These are phyloP conservation scores for Rhodotorula sp. DNA, from an alignment of 1,284 basidiomycete species.

Conservation along the genomic window DNA sequence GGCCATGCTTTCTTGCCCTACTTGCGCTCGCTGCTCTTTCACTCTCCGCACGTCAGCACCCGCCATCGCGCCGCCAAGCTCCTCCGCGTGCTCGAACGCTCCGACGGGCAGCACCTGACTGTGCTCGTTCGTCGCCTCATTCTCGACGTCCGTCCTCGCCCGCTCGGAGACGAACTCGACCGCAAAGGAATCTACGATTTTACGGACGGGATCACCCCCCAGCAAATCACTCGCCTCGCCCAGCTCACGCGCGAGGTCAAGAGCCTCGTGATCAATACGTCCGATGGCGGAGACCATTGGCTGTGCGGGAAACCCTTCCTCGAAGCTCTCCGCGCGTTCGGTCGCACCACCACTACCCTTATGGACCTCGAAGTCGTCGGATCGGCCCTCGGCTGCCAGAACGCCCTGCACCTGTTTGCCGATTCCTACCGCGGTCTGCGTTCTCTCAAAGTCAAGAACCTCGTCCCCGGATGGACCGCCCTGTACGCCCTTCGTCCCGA, in stretches of 20 bases:
- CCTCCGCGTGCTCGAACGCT: background rate
- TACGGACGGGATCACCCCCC: background rate
- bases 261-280: background rate
- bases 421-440: background rate
- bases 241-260: background rate
- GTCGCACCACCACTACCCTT: background rate
- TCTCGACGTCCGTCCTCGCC: slow-evolving; percentile 1
- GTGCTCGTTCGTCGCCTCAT: background rate
- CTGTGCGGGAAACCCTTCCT: background rate
- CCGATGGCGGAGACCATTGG: background rate
- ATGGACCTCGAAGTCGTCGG: slow-evolving; percentile 5
- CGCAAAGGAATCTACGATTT: background rate
- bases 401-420: background rate
- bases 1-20: background rate
- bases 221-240: slow-evolving; percentile 2
- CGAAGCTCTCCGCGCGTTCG: background rate
- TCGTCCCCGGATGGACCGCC: slow-evolving; percentile 6
- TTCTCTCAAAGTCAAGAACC: background rate
- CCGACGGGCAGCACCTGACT: background rate
- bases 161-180: background rate
- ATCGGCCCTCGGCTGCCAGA: background rate
- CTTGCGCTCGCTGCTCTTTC: slow-evolving; percentile 12
- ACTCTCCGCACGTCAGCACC: background rate
- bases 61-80: background rate
- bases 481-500: background rate